Base-by-base conservation (phyloP, 2,329 filamentous ascomycete species). In the Aspergillus sp. region DNA sequence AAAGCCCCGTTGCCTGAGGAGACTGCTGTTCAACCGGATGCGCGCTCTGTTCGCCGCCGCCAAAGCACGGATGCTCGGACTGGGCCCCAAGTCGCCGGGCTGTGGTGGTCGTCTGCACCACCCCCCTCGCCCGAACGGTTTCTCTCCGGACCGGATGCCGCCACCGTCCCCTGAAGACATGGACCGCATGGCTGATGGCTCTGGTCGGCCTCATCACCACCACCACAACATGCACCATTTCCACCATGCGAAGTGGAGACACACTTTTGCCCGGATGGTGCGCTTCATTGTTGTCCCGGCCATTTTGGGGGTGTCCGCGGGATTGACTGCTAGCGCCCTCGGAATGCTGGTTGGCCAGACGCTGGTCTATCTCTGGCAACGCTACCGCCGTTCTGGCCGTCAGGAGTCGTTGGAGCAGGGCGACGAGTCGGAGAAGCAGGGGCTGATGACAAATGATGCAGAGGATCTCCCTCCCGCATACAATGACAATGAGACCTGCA, bases 261-360 rank as follows among this genome's bases (percentile, higher is more conserved):
- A 68, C 53, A 69, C 71, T n/a, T 62, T 73, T 54, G 69, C 68
- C 49, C 70, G 67, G 20, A 64, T 74, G 17, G 60, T 78, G 20
- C 73, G 71, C 40, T 72, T 76, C 57, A 72, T 78, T 29, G 57
- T 78, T 44, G 64, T 79, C 45, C 76, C 76, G 3, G 73, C 74
- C 25, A 58, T 76, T n/a, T 60, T 78, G 5, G 77, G 77, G 40
- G 66, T 78, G 29, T 62, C 76, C 21, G 75, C 75, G 23, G 76
- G 75, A 52, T 60, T 79, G 49, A 66, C 71, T 41, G 75, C 76
- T 23, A 75, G 72, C 54, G 73, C 72, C 9, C 58, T 79, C 41
- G 76, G 76, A 44, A 76, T 78, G 72, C 61, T 79, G n/a, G 66
- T 78, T 42, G 76, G 76, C 25, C 75, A 78, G 61, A 59, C 69